Evolutionary conservation across 2,329 filamentous ascomycete genomes (phyloP), one percentile per base, ranked within the genome.

Genomic region (Ascochyta pisi): DNA sequence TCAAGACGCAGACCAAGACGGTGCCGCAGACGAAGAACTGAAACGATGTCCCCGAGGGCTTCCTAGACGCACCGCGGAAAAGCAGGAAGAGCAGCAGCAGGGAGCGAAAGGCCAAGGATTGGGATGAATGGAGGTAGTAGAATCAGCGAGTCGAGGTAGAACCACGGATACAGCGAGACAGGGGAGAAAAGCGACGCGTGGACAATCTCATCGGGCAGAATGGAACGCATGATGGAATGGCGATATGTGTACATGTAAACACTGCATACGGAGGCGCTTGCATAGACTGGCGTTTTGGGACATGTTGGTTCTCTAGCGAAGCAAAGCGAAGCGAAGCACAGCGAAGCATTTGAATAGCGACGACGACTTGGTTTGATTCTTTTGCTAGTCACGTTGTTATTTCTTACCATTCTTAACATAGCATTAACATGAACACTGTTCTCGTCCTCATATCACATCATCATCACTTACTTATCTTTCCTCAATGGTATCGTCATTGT

Each of bases 11-110:
- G 37, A 47, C 41, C 34, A 62, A 63, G 35, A 63, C 51, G 6
- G 34, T 62, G 3, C 43, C 64, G 31, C 38, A 33, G 6, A 78
- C 73, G 9, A 69, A 67, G 39, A 77, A 80, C 49, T 82, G 79
- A 79, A 82, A 82, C 50, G 80, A 82, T 54, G 68, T 82, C 4
- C 80, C 80, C 13, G 79, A 79, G 5, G 79, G 79, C 16, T 79
- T 80, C 40, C 26, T 75, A 10, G 58, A 68, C 23, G 58, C 64
- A 3, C 60, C 67, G 27, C 66, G 67, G 27, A 64, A 76, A 44
- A 66, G 66, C 22, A 68, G 73, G 45, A 62, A 67, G 43, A 69
- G 61, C 40, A 37, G 48, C 3, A 70, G 70, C 51, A 68, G 66
- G 38, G 43, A 47, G 16, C 15, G 44, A n/a, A 48, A 61, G 26